Conservation (phyloP, 2,329 filamentous ascomycete genomes). For the Claviceps quebecensis region DNA sequence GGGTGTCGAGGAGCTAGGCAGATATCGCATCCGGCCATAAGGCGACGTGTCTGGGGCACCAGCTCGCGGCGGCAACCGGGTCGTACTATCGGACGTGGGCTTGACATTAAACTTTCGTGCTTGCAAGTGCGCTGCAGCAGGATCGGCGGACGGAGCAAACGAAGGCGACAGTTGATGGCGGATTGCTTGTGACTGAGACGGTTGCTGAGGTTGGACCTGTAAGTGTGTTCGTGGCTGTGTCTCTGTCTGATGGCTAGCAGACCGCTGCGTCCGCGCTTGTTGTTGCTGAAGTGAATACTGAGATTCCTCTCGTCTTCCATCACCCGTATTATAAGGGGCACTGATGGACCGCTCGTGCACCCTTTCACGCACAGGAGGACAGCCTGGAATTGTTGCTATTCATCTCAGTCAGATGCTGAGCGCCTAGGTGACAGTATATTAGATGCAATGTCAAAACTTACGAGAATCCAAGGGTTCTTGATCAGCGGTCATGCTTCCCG, state of each 20-base stretch:
- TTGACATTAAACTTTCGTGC: slow-evolving; percentile 28
- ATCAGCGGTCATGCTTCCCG: slow-evolving; percentile 55
- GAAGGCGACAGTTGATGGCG: slow-evolving; percentile 34
- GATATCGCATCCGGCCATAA: slow-evolving; percentile 27
- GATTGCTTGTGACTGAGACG: slow-evolving; percentile 17
- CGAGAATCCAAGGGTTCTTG: slow-evolving; percentile 60
- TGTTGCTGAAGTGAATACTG: slow-evolving; percentile 12
- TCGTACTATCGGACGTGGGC: slow-evolving; percentile 30
- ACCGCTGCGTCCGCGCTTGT: slow-evolving; percentile 10
- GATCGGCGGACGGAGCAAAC: slow-evolving; percentile 31
- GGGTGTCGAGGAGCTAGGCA: slow-evolving; percentile 21
- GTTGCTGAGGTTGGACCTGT: too few relatives aligned
- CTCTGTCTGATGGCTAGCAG: slow-evolving; percentile 29
- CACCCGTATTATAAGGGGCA: slow-evolving; percentile 26
- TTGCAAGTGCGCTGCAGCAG: slow-evolving; percentile 11
- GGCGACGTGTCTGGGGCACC: slow-evolving; percentile 34
- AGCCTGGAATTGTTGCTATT: slow-evolving; percentile 52
- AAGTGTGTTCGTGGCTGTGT: background rate
- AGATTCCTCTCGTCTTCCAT: slow-evolving; percentile 10
- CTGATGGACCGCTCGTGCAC: slow-evolving; percentile 51
- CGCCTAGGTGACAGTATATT: background rate
- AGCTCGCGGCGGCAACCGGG: slow-evolving; percentile 26
- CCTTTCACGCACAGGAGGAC: slow-evolving; percentile 49
- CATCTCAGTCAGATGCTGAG: slow-evolving; percentile 8
- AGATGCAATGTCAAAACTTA: slow-evolving; percentile 25